A percentile compares a stretch with the other conserved stretches of the same genome.
phyloP scores from a whole-genome alignment of 352 stramenopile genomes.

The Phytophthora litchii region DNA sequence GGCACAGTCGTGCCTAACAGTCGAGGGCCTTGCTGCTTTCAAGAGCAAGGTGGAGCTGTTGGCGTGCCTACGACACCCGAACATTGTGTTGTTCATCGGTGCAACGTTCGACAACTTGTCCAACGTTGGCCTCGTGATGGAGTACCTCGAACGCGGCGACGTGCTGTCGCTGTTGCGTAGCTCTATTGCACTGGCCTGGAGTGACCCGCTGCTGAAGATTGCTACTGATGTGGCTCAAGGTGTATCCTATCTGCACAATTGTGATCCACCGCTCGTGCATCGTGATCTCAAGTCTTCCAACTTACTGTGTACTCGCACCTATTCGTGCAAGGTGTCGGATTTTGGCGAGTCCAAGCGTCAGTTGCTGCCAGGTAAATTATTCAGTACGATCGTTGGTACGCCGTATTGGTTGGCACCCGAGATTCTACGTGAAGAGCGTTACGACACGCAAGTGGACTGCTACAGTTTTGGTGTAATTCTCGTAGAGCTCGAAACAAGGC shows the following conservation, averaged over 20 bases:
- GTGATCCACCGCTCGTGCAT: constrained; percentile 77
- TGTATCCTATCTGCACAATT: constrained; percentile 84
- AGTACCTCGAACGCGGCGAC: constrained; percentile 80
- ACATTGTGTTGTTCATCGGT: constrained; percentile 89
- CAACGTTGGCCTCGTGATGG: constrained; percentile 78
- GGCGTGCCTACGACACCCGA: constrained; percentile 79
- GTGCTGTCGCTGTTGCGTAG: constrained; percentile 67
- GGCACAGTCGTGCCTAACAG: constrained; percentile 59
- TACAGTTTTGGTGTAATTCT: constrained; percentile 91
- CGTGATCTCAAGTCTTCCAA: constrained; percentile 87
- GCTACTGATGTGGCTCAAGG: constrained; percentile 83
- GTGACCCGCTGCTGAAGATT: constrained; percentile 80
- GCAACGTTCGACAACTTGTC: constrained; percentile 84
- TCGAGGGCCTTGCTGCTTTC: constrained; percentile 71
- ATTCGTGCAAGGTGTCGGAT: constrained; percentile 84
- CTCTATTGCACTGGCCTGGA: constrained; percentile 72
- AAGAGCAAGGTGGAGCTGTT: constrained; percentile 81
- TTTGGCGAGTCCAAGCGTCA: constrained; percentile 81
- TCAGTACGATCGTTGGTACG: constrained; percentile 83
- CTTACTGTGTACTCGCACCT: constrained; percentile 72
- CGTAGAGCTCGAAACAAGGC: constrained; percentile 80
- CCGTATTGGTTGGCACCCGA: constrained; percentile 89
- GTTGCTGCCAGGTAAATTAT: constrained; percentile 44
- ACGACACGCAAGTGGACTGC: constrained; percentile 84
- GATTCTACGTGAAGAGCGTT: constrained; percentile 82